Evolutionary conservation across 163 green algal genomes (phyloP).

Genomic region (Scenedesmus sp.): DNA sequence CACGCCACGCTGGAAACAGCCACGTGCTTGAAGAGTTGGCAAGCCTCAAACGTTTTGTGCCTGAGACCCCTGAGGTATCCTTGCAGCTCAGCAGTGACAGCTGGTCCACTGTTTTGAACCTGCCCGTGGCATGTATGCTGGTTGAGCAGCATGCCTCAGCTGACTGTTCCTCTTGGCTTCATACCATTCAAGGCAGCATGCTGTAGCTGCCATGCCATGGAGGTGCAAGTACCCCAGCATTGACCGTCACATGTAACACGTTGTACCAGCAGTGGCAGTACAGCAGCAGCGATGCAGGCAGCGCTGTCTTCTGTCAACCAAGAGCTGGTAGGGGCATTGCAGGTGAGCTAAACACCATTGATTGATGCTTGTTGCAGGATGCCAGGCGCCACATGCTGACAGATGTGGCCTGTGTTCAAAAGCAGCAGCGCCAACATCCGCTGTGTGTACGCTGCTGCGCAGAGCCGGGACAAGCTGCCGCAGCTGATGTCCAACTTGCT

Average conservation of each 20-base stretch:
- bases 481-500: conserved; percentile 4
- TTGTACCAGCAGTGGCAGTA: not conserved
- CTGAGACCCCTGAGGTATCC: not conserved
- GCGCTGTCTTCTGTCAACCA: not conserved
- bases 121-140: not conserved
- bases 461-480: conserved; percentile 10
- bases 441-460: not conserved
- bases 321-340: not conserved
- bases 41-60: not conserved
- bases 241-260: not conserved
- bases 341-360: not conserved
- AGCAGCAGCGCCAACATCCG: not conserved
- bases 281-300: not conserved
- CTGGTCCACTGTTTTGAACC: not conserved
- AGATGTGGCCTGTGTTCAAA: not conserved
- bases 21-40: too few relatives aligned
- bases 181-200: not conserved
- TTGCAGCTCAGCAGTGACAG: not conserved
- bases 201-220: not conserved
- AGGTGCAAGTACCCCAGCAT: not conserved
- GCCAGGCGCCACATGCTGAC: too few relatives aligned
- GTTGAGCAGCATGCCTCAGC: not conserved
- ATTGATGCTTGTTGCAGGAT: not conserved
- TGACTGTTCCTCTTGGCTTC: not conserved
- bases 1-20: too few relatives aligned